Evolutionary conservation across 768 basidiomycete genomes (phyloP).

Genomic region (Amanita brunnescens): DNA sequence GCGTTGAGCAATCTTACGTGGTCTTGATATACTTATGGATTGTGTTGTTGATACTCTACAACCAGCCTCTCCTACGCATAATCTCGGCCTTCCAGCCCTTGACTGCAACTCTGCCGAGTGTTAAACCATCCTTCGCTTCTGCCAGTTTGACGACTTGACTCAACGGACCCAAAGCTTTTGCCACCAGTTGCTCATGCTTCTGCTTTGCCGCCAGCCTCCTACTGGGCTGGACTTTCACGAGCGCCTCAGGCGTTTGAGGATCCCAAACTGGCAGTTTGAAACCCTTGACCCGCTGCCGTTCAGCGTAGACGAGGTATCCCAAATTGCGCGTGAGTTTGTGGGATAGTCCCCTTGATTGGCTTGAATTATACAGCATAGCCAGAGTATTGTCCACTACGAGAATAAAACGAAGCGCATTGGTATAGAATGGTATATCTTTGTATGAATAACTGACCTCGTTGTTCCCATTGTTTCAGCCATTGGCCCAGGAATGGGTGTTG

Average conservation of each 20-base stretch:
- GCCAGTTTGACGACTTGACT: conserved; percentile 51
- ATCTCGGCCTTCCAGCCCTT: conserved; percentile 10
- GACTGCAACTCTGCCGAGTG: conserved; percentile 37
- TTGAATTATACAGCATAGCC: conserved; percentile 51
- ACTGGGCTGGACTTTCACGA: conserved; percentile 16
- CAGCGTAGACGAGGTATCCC: conserved; percentile 25
- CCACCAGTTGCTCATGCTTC: conserved; percentile 24
- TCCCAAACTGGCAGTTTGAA: conserved; percentile 5
- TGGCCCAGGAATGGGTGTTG: conserved; percentile 24
- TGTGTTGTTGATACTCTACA: too few relatives aligned
- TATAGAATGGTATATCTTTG: neutral
- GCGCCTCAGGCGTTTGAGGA: conserved; percentile 8
- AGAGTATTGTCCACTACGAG: conserved; percentile 60
- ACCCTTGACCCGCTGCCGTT: conserved; percentile 22
- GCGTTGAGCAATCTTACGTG: neutral
- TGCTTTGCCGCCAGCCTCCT: too few relatives aligned
- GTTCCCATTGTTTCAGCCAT: conserved; percentile 49
- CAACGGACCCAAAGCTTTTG: conserved; percentile 36
- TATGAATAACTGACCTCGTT: conserved; percentile 37
- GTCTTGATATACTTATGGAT: too few relatives aligned
- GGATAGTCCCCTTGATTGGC: conserved; percentile 51
- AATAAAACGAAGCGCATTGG: neutral
- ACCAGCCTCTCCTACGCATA: neutral
- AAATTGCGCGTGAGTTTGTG: conserved; percentile 54
- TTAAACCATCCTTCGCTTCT: conserved; percentile 43